These are phyloP conservation scores for Ambrosiella xylebori DNA, from an alignment of 2,329 filamentous ascomycete genomes.

Conservation along the genomic window DNA sequence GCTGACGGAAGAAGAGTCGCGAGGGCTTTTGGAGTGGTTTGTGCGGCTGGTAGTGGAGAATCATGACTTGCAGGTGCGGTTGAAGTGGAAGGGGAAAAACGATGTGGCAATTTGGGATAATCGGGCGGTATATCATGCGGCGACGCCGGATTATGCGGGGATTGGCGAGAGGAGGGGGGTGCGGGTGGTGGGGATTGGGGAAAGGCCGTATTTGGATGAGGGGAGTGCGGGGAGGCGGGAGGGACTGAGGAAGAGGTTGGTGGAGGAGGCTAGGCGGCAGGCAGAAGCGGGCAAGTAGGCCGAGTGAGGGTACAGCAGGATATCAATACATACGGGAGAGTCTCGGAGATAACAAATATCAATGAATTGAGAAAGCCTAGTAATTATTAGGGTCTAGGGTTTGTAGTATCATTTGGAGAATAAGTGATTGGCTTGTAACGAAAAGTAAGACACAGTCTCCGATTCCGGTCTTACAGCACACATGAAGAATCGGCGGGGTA, in stretches of 20 bases:
- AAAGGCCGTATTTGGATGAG: constrained; percentile 36
- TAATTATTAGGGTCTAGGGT: no score
- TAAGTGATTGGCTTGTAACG: no score
- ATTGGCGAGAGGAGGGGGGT: constrained; percentile 31
- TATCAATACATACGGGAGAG: background rate
- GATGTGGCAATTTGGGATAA: constrained; percentile 39
- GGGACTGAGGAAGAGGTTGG: constrained; percentile 8
- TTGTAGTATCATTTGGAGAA: no score
- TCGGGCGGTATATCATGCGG: constrained; percentile 36
- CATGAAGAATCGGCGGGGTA: no score
- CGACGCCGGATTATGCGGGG: constrained; percentile 32
- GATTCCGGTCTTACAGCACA: no score
- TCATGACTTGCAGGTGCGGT: constrained; percentile 37
- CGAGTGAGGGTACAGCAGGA: background rate
- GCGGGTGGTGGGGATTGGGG: constrained; percentile 34
- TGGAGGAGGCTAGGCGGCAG: background rate
- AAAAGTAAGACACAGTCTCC: no score
- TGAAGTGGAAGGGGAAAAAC: constrained; percentile 26
- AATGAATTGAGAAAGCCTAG: no score
- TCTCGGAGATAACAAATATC: background rate
- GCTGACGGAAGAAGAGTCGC: constrained; percentile 29
- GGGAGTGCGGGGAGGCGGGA: constrained; percentile 19
- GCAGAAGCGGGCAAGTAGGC: background rate
- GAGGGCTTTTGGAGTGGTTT: constrained; percentile 34
- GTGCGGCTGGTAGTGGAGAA: constrained; percentile 33